Base-by-base conservation (phyloP, 495 filamentous ascomycete species). In the Cenococcum geophilum region DNA sequence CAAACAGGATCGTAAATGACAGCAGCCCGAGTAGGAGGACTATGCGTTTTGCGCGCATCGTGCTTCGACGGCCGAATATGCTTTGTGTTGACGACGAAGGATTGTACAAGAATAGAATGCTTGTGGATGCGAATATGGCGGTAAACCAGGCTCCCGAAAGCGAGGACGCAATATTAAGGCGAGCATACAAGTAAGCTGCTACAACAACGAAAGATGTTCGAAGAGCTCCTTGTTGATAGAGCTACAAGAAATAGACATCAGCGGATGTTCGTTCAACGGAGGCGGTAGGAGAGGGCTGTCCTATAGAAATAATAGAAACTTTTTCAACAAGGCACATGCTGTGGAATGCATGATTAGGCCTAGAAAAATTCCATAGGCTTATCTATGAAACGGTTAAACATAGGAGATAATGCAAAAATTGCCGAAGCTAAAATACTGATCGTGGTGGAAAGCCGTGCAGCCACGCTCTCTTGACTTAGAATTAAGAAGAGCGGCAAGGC, bases 61-160 rank as follows among this genome's bases (percentile, higher is more conserved):
- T 63, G 27, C 18, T 37, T 20, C 63, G 59, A 43, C 34, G 37
- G 52, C 61, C 62, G 35, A 55, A 23, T 1, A 23, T 22, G n/a
- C 1, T n/a, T 22, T 43, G n/a, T 25, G 58, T 25, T 22, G 60
- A 60, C 63, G 57, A 40, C 12, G 63, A 64, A 34, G 65, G 60
- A 34, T 25, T 43, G n/a, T 21, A 59, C 37, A 61, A 18, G 53
- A 66, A 61, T 4, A 64, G 11, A 20, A 62, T 4, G n/a, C 36
- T 47, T 22, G 66, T 35, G 1, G 34, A 40, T 1, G 36, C 56
- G 22, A 37, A 69, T 9, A 69, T 54, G 20, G 63, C 55, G 8
- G 59, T 55, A 37, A 69, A 69, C 66, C 66, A 69, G n/a, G 66
- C 35, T 43, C 62, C 52, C 1, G 57, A 60, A 34, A 69, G 37